These are phyloP conservation scores for Leucocoprinus sp. DNA, from an alignment of 768 basidiomycete genomes.

Conservation along the genomic window DNA sequence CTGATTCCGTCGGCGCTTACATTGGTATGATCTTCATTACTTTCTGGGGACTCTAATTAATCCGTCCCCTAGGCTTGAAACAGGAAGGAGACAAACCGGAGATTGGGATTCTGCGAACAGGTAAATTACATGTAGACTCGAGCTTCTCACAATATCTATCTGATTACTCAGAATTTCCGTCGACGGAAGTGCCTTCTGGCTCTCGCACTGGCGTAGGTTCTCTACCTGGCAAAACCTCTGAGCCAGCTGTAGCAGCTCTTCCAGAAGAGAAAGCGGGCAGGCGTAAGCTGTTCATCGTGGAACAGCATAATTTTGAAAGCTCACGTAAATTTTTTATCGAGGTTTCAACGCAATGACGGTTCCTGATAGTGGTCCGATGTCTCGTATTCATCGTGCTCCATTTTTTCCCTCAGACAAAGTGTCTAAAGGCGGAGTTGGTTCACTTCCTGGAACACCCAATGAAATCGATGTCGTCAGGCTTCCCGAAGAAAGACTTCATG, in stretches of 20 bases:
- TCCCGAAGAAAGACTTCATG: slow-evolving; percentile 34
- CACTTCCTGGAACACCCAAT: slow-evolving; percentile 36
- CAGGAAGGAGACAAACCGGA: neutral
- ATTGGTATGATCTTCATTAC: neutral
- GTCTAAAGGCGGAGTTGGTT: slow-evolving; percentile 34
- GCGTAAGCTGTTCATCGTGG: neutral
- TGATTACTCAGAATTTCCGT: neutral
- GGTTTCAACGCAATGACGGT: neutral
- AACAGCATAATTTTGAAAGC: no score
- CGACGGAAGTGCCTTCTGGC: neutral
- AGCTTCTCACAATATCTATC: neutral
- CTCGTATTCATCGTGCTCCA: neutral
- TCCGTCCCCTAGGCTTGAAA: neutral
- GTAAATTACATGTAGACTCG: neutral
- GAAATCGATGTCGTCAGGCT: slow-evolving; percentile 41
- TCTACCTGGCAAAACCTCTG: slow-evolving; percentile 35
- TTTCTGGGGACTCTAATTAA: neutral
- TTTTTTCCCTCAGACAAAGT: neutral
- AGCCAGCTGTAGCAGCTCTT: slow-evolving; percentile 36
- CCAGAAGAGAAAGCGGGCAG: slow-evolving; percentile 29
- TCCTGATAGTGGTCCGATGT: neutral
- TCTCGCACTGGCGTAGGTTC: slow-evolving; percentile 37
- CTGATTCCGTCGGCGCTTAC: neutral
- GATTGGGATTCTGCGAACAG: neutral
- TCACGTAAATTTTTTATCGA: neutral